Evolutionary conservation across 2,329 filamentous ascomycete species (phyloP).

Genomic region (Colletotrichum abscissum): DNA sequence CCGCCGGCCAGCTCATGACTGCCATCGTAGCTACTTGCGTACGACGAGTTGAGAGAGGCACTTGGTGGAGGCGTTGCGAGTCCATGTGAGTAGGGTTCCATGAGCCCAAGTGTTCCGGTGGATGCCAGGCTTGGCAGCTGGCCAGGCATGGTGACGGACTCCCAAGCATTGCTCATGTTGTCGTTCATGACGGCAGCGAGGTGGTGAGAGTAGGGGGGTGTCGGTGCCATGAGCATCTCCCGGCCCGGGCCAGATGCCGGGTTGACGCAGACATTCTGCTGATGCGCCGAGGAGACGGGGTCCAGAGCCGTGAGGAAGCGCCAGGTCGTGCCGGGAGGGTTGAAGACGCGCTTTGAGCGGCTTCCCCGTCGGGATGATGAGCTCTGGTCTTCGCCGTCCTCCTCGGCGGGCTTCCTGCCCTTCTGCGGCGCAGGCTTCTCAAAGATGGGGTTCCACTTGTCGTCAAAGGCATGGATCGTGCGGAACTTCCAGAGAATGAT

Average conservation of each 20-base stretch:
- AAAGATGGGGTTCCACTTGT: constrained; percentile 55
- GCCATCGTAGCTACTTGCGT: constrained; percentile 58
- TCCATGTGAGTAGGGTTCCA: constrained; percentile 63
- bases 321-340: constrained; percentile 68
- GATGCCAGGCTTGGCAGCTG: constrained; percentile 48
- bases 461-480: constrained; percentile 59
- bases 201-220: constrained; percentile 57
- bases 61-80: constrained; percentile 69
- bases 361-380: constrained; percentile 18
- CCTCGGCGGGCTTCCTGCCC: constrained; percentile 32
- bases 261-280: constrained; percentile 54
- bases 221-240: constrained; percentile 65
- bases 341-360: constrained; percentile 49
- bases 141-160: constrained; percentile 46
- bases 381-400: constrained; percentile 44
- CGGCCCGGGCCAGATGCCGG: constrained; percentile 39
- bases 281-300: constrained; percentile 68
- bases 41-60: constrained; percentile 60
- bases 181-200: constrained; percentile 67
- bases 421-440: constrained; percentile 43
- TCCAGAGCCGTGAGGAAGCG: constrained; percentile 71
- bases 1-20: constrained; percentile 33
- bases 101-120: constrained; percentile 51
- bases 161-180: constrained; percentile 63
- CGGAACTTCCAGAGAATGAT: constrained; percentile 74